Percentiles rank a stretch among this genome's conserved stretches.
Evolutionary conservation across 176 grass and related monocot species (phyloP).

Genomic region (Luzula sylvatica): DNA sequence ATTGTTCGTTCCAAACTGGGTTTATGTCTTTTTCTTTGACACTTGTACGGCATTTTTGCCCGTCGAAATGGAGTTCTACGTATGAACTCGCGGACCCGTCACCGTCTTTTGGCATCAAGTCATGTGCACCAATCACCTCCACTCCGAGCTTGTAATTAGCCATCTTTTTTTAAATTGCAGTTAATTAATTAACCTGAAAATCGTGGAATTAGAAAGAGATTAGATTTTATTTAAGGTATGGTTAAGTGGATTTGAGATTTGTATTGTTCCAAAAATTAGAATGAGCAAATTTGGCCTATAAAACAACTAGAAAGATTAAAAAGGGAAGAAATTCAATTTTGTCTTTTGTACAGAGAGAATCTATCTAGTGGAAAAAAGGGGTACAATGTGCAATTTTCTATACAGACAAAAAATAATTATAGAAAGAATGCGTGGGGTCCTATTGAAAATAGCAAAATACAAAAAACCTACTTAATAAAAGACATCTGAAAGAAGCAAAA

Average conservation of each 20-base stretch:
- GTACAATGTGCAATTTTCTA: no score
- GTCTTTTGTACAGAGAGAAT: no score
- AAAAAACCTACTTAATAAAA: no score
- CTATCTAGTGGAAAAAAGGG: no score
- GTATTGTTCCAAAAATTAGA: no score
- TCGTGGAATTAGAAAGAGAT: neutral
- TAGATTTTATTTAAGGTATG: neutral
- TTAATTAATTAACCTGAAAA: neutral
- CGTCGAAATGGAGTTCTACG: constrained; percentile 81
- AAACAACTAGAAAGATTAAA: no score
- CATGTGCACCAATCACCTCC: constrained; percentile 72
- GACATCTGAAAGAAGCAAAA: no score
- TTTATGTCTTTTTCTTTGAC: constrained; percentile 83
- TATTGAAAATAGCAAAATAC: no score
- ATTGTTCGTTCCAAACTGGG: constrained; percentile 71
- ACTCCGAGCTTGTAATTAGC: constrained; percentile 66
- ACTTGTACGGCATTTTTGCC: constrained; percentile 72
- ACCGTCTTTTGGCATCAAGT: constrained; percentile 93
- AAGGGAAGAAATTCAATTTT: no score
- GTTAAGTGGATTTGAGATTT: neutral
- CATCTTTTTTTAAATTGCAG: constrained; percentile 19
- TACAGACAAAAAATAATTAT: no score
- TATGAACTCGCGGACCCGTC: constrained; percentile 74
- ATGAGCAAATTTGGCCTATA: no score
- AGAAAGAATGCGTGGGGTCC: no score